phyloP scores from a whole-genome alignment of 2,329 filamentous ascomycete genomes.

The Achaetomium macrosporum region DNA sequence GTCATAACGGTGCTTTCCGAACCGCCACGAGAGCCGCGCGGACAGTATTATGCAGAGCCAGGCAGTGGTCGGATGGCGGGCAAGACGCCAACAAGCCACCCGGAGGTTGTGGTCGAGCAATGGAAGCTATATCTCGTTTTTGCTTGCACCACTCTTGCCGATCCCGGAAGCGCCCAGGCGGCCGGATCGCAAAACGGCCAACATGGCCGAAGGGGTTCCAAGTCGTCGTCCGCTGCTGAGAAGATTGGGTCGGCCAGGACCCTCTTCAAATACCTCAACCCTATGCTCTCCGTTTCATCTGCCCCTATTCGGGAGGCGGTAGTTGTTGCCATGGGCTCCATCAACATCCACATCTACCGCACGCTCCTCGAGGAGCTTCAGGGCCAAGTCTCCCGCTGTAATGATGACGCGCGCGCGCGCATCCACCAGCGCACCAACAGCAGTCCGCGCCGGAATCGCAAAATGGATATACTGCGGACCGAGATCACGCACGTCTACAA shows the following conservation, averaged over 20 bases:
- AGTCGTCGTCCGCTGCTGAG: conserved; percentile 56
- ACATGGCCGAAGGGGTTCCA: conserved; percentile 77
- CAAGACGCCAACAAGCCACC: conserved; percentile 63
- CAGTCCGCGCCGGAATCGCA: conserved; percentile 72
- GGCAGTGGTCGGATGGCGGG: conserved; percentile 46
- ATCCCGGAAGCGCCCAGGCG: conserved; percentile 62
- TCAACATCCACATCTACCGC: conserved; percentile 89
- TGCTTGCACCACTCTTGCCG: conserved; percentile 89
- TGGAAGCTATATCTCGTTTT: conserved; percentile 98
- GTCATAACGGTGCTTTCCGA: conserved; percentile 76
- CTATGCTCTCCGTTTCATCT: conserved; percentile 74
- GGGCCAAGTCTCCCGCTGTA: conserved; percentile 77
- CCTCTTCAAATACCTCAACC: conserved; percentile 87
- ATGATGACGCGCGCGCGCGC: conserved; percentile 78
- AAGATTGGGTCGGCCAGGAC: conserved; percentile 84
- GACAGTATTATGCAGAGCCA: conserved; percentile 58
- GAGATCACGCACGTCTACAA: conserved; percentile 97
- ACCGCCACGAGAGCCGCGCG: conserved; percentile 57
- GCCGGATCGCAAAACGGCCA: conserved; percentile 54
- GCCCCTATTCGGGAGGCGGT: conserved; percentile 82
- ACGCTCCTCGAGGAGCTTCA: conserved; percentile 86
- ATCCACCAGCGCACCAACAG: conserved; percentile 84
- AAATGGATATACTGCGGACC: conserved; percentile 80
- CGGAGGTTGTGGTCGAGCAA: conserved; percentile 87
- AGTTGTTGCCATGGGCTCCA: conserved; percentile 85